phyloP scores from a whole-genome alignment of 2,329 filamentous ascomycete genomes.

The Sporothrix pallida region DNA sequence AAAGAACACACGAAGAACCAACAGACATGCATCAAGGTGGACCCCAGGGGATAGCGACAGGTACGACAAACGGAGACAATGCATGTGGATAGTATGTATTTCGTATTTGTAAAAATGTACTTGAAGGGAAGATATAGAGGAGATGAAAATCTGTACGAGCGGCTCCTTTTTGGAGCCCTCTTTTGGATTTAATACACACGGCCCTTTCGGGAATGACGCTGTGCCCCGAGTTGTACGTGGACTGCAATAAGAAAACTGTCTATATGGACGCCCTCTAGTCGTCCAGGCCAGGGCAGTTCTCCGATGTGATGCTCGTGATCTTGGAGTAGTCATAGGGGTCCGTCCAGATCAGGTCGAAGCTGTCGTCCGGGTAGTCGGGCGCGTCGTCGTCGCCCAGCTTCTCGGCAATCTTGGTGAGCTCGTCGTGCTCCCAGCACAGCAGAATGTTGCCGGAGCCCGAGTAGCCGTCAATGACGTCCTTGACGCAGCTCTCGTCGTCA shows the following conservation, averaged over 20 bases:
- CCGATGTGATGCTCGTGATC: constrained; percentile 54
- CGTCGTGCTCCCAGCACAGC: constrained; percentile 57
- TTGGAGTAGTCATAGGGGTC: constrained; percentile 56
- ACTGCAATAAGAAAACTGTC: not conserved
- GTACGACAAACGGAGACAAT: too few species aligned
- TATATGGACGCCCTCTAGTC: constrained; percentile 19
- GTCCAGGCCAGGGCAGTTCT: constrained; percentile 62
- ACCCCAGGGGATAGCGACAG: too few species aligned
- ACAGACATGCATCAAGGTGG: too few species aligned
- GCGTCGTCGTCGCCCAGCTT: constrained; percentile 57
- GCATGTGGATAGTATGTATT: not conserved
- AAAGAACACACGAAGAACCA: not conserved
- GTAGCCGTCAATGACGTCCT: constrained; percentile 55
- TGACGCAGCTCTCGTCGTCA: constrained; percentile 61
- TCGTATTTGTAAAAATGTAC: not conserved
- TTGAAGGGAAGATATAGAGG: too few species aligned
- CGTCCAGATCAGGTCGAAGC: constrained; percentile 64
- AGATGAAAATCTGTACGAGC: not conserved
- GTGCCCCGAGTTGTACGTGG: not conserved
- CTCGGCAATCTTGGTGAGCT: constrained; percentile 57
- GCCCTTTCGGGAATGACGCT: constrained; percentile 3
- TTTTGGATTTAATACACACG: not conserved
- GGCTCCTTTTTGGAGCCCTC: not conserved
- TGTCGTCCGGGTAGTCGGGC: constrained; percentile 56
- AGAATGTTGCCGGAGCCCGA: constrained; percentile 61